Evolutionary conservation across 345 rosid species (phyloP), one percentile per base, ranked within the genome.

Genomic region (Brassica rapa): DNA sequence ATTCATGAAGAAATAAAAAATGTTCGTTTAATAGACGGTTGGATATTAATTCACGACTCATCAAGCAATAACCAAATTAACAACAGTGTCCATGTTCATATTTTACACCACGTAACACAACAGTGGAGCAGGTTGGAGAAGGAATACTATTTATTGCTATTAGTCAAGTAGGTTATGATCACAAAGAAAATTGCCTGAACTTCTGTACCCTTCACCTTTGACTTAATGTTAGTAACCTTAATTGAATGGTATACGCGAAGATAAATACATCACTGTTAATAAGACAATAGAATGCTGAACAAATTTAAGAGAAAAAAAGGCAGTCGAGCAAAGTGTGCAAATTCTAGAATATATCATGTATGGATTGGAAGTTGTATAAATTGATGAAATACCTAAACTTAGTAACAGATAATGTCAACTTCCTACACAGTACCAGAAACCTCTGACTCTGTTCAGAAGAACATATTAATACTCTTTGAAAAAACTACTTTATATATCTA

Each of bases 371-470:
- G 30, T 56, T 56, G 61, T 32, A 62, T n/a, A 23, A 41, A 51
- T 77, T 61, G 27, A 70, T 51, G 59, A 77, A 70, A 70, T 65
- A 71, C 66, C 66, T 65, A 55, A 37, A 53, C 3, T 27, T 77
- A 21, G 56, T 62, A 37, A 27, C 27, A 6, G 60, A 60, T 64
- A 60, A 60, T 78, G 53, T 16, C 43, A 51, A 51, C 63, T 32
- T 69, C 56, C 19, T 27, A 29, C 37, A 59, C 51, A 49, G 41
- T 62, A 30, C 56, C 8, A 62, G 25, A 59, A 59, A 59, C 2
- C 64, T 62, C 74, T 30, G 39, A 49, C 74, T 21, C 19, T 8
- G 14, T 49, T 49, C 33, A 32, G 21, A 56, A 27, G 70, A 53
- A 51, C 75, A 43, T 32, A 77, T 15, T 25, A 19, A 56, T 25